Evolutionary conservation across 129 eudicot genomes (phyloP).

Genomic region (Tagetes erecta): DNA sequence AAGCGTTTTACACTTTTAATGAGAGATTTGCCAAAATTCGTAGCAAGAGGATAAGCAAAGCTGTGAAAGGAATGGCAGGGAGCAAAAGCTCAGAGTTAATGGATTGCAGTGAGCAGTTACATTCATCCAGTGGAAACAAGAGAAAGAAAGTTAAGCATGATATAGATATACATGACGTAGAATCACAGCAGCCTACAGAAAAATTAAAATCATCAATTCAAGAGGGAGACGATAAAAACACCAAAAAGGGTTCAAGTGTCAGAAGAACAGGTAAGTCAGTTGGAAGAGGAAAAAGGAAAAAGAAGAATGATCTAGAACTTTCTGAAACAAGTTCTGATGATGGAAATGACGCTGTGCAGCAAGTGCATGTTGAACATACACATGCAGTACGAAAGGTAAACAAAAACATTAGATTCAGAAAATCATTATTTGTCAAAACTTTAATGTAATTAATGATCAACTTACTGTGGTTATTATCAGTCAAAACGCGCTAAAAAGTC

Average conservation of each 20-base stretch:
- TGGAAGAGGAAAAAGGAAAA: conserved; percentile 47
- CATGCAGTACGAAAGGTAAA: conserved; percentile 63
- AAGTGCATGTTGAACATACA: conserved; percentile 31
- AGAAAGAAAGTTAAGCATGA: conserved; percentile 38
- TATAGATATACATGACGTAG: conserved; percentile 25
- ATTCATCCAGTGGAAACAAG: conserved; percentile 37
- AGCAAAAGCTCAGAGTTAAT: conserved; percentile 41
- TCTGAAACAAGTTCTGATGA: conserved; percentile 49
- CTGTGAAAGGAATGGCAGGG: conserved; percentile 69
- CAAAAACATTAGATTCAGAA: neutral
- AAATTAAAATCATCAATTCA: conserved; percentile 16
- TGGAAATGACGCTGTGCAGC: conserved; percentile 35
- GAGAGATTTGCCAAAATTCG: conserved; percentile 93
- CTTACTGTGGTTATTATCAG: conserved; percentile 41
- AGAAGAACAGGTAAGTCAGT: conserved; percentile 37
- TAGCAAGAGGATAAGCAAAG: conserved; percentile 81
- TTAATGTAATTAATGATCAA: conserved; percentile 14
- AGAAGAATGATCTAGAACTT: conserved; percentile 30
- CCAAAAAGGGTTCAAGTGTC: conserved; percentile 34
- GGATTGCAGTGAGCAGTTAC: conserved; percentile 30
- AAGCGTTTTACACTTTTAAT: conserved; percentile 92
- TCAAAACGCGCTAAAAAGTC: conserved; percentile 63
- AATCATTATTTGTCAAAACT: neutral
- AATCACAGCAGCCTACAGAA: conserved; percentile 30
- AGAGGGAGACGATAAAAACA: conserved; percentile 24